A percentile compares a stretch with the other conserved stretches of the same genome.
phyloP scores from a whole-genome alignment of 176 grass and related monocot genomes.

The Hordeum marinum region DNA sequence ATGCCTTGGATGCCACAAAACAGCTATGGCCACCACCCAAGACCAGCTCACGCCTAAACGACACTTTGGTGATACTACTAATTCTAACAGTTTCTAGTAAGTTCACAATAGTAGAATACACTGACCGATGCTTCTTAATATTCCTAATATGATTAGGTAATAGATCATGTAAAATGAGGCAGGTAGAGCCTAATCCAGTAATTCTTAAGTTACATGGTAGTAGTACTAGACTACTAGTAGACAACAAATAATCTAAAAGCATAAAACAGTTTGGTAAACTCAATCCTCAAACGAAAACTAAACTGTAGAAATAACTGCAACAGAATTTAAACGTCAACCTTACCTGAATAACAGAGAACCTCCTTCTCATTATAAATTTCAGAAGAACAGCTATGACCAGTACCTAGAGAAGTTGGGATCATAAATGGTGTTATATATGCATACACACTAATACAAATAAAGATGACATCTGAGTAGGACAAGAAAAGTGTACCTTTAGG shows the following conservation, averaged over 20 bases:
- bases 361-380: slow-evolving; percentile 90
- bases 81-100: background rate
- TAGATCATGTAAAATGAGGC: background rate
- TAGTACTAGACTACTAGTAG: background rate
- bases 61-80: background rate
- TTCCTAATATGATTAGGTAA: background rate
- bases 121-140: background rate
- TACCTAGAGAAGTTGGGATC: slow-evolving; percentile 56
- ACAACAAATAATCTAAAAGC: background rate
- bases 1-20: background rate
- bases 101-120: background rate
- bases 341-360: slow-evolving; percentile 92
- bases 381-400: slow-evolving; percentile 94
- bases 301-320: slow-evolving; percentile 8
- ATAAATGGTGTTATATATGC: background rate
- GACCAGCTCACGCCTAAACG: background rate
- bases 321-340: slow-evolving; percentile 11
- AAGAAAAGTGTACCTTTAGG: slow-evolving; percentile 59
- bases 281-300: background rate
- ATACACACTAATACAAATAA: slow-evolving; percentile 9
- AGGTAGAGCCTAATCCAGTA: background rate
- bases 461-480: slow-evolving; percentile 2
- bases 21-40: background rate
- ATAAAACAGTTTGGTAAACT: background rate
- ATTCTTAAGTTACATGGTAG: background rate